Evolutionary conservation across 352 stramenopile species (phyloP), one percentile per base, ranked within the genome.

Genomic region (Blastocystis sp.): DNA sequence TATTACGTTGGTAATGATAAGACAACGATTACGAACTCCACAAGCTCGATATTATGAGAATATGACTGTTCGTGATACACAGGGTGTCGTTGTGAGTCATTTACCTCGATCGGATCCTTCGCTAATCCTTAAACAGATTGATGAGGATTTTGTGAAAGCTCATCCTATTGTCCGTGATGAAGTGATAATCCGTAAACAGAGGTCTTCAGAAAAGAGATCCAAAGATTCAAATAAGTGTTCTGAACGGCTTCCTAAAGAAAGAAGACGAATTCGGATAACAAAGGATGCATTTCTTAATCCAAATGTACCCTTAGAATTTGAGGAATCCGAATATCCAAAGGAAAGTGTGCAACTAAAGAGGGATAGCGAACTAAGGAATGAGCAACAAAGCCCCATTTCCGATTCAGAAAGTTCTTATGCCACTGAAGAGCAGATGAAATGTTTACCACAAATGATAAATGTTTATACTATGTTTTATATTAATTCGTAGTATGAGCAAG

Each of bases 391-490:
- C n/a, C n/a, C n/a, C n/a, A 48, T 5, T 75, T 40, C 1, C 11
- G 42, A 27, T 15, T 27, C 37, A 1, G 30, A 24, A 75, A 40
- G 37, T 81, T 42, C n/a, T 0, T 27, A 78, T 64, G 69, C 69
- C 35, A 37, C 60, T 0, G 44, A 89, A 40, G 35, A 59, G 48
- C 44, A 89, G 42, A 89, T 89, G 17, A 48, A 76, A 22, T 22
- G 53, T 40, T 40, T 89, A 30, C 53, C 78, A 6, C 33, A 53
- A n/a, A 51, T 77, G 42, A 59, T 27, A 27, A 78, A 78, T 27
- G 78, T 89, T 27, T 17, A 1, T 11, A 48, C 75, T 15, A 1
- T 24, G n/a, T 1, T 13, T n/a, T 13, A 33, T 77, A 11, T 78
- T 35, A n/a, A 53, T 42, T 0, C 76, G 9, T 89, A 89, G 78